Evolutionary conservation across 306 rosid genomes (phyloP).

Genomic region (Quercus variabilis): DNA sequence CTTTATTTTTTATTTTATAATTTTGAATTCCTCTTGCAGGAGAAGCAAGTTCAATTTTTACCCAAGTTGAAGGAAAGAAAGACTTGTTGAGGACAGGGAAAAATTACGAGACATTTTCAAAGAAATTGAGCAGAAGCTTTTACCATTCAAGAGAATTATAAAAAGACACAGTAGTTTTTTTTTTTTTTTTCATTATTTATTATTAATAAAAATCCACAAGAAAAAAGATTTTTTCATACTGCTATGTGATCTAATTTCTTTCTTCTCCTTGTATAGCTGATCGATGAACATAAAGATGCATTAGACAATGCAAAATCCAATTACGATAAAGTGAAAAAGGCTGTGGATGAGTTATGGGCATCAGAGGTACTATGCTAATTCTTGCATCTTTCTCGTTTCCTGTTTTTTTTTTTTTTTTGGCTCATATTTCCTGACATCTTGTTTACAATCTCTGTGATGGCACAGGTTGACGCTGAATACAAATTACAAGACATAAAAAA

Average conservation of each 20-base stretch:
- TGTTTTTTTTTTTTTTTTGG: background rate
- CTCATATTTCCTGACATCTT: background rate
- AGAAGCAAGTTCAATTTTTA: slow-evolving; percentile 71
- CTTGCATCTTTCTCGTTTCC: slow-evolving; percentile 8
- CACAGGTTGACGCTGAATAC: slow-evolving; percentile 85
- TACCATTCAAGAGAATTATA: slow-evolving; percentile 65
- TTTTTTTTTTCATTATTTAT: no score
- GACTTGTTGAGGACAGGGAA: slow-evolving; percentile 61
- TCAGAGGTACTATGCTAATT: slow-evolving; percentile 58
- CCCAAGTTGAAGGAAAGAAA: slow-evolving; percentile 60
- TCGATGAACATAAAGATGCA: slow-evolving; percentile 59
- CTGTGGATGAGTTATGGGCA: slow-evolving; percentile 67
- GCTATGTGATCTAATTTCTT: slow-evolving; percentile 6
- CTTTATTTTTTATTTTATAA: slow-evolving; percentile 1
- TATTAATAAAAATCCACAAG: background rate
- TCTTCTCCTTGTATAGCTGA: slow-evolving; percentile 43
- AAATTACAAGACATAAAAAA: slow-evolving; percentile 85
- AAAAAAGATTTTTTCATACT: background rate
- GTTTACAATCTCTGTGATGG: slow-evolving; percentile 4
- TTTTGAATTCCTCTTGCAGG: slow-evolving; percentile 39
- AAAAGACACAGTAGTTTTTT: slow-evolving; percentile 62
- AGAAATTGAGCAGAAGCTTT: slow-evolving; percentile 85
- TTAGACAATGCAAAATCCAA: slow-evolving; percentile 63
- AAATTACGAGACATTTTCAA: slow-evolving; percentile 48
- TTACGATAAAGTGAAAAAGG: slow-evolving; percentile 62